These are phyloP conservation scores for Buddleja alternifolia DNA, from an alignment of 257 asterid species.

Conservation along the genomic window DNA sequence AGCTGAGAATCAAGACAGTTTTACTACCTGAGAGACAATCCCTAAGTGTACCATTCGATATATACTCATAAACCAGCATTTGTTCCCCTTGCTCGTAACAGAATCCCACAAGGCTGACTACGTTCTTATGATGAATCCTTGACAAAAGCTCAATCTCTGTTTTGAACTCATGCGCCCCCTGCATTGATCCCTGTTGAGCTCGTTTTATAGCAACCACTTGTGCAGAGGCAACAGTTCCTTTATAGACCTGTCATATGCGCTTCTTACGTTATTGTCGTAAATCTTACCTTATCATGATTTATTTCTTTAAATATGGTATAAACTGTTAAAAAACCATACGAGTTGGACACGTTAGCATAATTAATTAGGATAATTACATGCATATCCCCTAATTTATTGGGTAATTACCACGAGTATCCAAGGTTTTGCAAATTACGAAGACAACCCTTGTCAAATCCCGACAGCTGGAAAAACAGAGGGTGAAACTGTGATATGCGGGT, in stretches of 20 bases:
- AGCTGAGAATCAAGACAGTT: neutral
- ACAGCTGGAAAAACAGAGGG: too few species aligned
- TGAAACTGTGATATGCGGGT: too few species aligned
- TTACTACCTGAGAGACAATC: constrained; percentile 77
- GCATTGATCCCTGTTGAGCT: constrained; percentile 94
- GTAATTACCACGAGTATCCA: too few species aligned
- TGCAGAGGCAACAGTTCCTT: constrained; percentile 56
- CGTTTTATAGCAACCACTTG: constrained; percentile 84
- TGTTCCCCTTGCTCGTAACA: constrained; percentile 95
- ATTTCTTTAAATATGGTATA: too few species aligned
- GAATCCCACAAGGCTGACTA: constrained; percentile 89
- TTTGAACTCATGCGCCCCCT: constrained; percentile 82
- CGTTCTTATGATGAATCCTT: constrained; percentile 88
- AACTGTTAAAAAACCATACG: too few species aligned
- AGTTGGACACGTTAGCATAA: too few species aligned
- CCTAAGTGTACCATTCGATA: constrained; percentile 78
- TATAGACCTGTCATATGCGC: constrained; percentile 60
- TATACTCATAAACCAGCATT: constrained; percentile 84
- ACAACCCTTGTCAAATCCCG: too few species aligned
- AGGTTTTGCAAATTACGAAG: too few species aligned
- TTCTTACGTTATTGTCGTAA: too few species aligned
- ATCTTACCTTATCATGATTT: too few species aligned
- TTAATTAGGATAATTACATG: too few species aligned
- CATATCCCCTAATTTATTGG: too few species aligned
- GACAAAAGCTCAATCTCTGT: constrained; percentile 93